Evolutionary conservation across 1,284 basidiomycete genomes (phyloP).

Genomic region (Golubevia sp.): DNA sequence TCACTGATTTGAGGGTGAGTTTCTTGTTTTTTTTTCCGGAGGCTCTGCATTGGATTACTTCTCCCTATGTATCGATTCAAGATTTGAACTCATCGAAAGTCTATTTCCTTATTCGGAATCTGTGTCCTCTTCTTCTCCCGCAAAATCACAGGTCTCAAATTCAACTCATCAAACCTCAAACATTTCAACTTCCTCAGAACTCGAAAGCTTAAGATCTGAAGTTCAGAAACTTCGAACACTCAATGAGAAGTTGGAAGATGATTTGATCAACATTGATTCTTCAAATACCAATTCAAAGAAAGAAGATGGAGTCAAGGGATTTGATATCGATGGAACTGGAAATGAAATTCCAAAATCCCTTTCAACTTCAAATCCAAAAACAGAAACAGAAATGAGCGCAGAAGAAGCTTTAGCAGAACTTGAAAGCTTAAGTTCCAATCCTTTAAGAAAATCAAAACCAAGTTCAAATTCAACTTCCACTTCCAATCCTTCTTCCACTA

Average conservation of each 20-base stretch:
- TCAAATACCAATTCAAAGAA: constrained; percentile 7
- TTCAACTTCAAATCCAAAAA: constrained; percentile 4
- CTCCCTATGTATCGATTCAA: no score
- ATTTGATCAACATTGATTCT: constrained; percentile 61
- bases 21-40: constrained; percentile 1
- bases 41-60: neutral
- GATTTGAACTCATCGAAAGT: neutral
- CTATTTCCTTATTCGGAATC: no score
- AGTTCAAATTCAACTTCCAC: constrained; percentile 5
- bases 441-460: neutral
- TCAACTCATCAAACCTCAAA: constrained; percentile 16
- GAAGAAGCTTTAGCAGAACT: constrained; percentile 17
- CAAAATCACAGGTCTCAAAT: constrained; percentile 70
- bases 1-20: constrained; percentile 83
- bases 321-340: constrained; percentile 25
- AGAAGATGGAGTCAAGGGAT: constrained; percentile 20
- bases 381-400: constrained; percentile 3
- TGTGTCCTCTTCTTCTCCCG: no score
- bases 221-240: constrained; percentile 76
- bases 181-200: constrained; percentile 66
- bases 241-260: constrained; percentile 88
- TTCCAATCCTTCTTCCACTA: constrained; percentile 2
- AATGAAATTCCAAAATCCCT: no score
- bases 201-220: constrained; percentile 70
- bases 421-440: constrained; percentile 5